Evolutionary conservation across 2,329 filamentous ascomycete genomes (phyloP).

Genomic region (Arthrobotrys entomopaga): DNA sequence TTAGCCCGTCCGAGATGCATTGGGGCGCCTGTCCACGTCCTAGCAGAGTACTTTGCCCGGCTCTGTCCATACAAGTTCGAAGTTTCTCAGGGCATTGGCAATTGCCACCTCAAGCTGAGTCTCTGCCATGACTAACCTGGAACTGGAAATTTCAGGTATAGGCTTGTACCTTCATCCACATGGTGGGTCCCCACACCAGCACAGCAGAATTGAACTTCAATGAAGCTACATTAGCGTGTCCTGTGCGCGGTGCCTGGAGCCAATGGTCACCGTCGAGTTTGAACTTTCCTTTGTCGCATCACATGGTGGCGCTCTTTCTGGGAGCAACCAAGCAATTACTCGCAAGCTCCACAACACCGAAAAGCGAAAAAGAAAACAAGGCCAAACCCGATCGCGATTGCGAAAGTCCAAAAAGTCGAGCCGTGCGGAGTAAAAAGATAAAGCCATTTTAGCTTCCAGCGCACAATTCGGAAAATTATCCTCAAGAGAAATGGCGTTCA

Average conservation of each 20-base stretch:
- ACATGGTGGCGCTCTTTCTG: constrained; percentile 35
- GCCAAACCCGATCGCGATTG: constrained; percentile 18
- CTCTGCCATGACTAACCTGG: constrained; percentile 34
- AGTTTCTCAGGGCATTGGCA: constrained; percentile 20
- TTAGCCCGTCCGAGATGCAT: constrained; percentile 1
- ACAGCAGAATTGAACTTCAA: constrained; percentile 14
- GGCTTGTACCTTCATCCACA: constrained; percentile 21
- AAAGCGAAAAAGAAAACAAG: constrained; percentile 23
- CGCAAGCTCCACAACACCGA: constrained; percentile 18
- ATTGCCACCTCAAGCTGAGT: constrained; percentile 47
- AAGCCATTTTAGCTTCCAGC: constrained; percentile 3
- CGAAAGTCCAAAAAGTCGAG: constrained; percentile 36
- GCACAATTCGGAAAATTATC: constrained; percentile 39
- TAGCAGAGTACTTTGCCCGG: constrained; percentile 4
- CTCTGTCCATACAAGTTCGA: constrained; percentile 29
- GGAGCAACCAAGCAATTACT: constrained; percentile 1
- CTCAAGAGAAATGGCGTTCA: neutral
- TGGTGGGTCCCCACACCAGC: constrained; percentile 23
- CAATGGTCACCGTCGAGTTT: constrained; percentile 32
- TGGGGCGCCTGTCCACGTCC: constrained; percentile 12
- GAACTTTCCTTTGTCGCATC: constrained; percentile 8
- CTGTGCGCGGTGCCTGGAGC: constrained; percentile 34
- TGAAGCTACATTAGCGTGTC: constrained; percentile 29
- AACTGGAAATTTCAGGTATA: constrained; percentile 35
- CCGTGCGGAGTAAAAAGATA: constrained; percentile 17